Base-by-base conservation (phyloP, 805 yeast species). In the Jamesozyma piceae region DNA sequence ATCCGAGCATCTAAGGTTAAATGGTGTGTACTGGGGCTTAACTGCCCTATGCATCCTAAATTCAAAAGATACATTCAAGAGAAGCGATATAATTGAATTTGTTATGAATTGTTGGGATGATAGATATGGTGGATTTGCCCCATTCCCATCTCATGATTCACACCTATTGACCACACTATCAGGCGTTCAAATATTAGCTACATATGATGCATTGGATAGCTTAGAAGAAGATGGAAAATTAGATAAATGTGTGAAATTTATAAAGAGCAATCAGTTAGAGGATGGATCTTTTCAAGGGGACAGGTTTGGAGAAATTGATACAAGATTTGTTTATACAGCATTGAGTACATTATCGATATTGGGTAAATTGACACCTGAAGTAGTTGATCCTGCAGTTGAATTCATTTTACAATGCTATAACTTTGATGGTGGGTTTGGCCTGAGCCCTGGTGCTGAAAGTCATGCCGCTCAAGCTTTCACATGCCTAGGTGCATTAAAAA, bases 351-450 rank as follows among this genome's bases (percentile, higher is more conserved):
- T 92, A 42, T 74, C 86, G 1, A 70, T 90, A 3, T 60, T 90
- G 29, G 90, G 78, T 8, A 73, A 66, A 44, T 65, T 90, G 47
- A 74, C 77, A 18, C 53, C 67, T n/a, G 66, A 73, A 5, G 69
- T 72, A 2, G 77, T 74, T 0, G 76, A 74, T 14, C 75, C 76
- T 0, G 87, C 95, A 0, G 79, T 77, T 1, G 66, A 65, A 1
- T 90, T 78, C 63, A 74, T 90, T 2, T 50, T 73, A 40, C 56
- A 57, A 30, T 92, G 98, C 62, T 80, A 74, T 48, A 92, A 92
- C 60, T 90, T 87, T 57, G 98, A 92, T 59, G 99, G 98, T 3
- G 95, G 95, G 0, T 92, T 83, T 68, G 98, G 98, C 0, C 68
- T 85, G 63, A 77, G 78, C 8, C 97, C 98, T 0, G 96, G 95